These are phyloP conservation scores for Athelia sp. DNA, from an alignment of 1,284 basidiomycete genomes.

Conservation along the genomic window DNA sequence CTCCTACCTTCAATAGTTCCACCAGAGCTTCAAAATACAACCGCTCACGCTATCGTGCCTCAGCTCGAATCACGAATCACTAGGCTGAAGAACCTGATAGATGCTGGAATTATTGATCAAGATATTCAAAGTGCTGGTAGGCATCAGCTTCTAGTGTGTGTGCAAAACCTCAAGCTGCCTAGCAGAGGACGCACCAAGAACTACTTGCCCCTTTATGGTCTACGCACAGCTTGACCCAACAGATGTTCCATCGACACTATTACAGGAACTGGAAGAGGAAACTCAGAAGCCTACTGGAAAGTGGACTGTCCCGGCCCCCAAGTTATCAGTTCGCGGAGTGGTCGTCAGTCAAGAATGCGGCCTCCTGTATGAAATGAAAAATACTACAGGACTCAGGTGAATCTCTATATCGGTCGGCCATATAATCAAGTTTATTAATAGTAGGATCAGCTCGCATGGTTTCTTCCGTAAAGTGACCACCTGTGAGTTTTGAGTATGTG, in stretches of 20 bases:
- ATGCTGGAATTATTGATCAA: constrained; percentile 55
- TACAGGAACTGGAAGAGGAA: constrained; percentile 69
- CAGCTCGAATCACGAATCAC: constrained; percentile 60
- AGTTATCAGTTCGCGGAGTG: constrained; percentile 54
- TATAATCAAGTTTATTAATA: constrained; percentile 5
- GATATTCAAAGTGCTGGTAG: constrained; percentile 32
- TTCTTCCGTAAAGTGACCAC: constrained; percentile 81
- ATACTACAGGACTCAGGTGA: constrained; percentile 66
- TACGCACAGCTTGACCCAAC: constrained; percentile 57
- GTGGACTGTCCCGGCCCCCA: constrained; percentile 49
- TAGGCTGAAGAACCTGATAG: constrained; percentile 57
- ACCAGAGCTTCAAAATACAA: constrained; percentile 47
- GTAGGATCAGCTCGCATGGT: constrained; percentile 40
- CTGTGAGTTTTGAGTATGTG: constrained; percentile 45
- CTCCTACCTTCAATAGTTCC: constrained; percentile 63
- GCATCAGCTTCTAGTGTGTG: neutral
- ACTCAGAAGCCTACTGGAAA: constrained; percentile 68
- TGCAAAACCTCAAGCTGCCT: neutral
- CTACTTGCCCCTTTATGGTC: constrained; percentile 60
- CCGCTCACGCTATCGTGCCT: constrained; percentile 56
- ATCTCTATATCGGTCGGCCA: constrained; percentile 7
- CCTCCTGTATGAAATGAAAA: constrained; percentile 59
- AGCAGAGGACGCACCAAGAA: constrained; percentile 44
- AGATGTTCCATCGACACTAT: constrained; percentile 41
- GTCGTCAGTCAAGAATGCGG: constrained; percentile 78